Base-by-base conservation (phyloP, 2,329 filamentous ascomycete genomes). In the Bertia moriformis region DNA sequence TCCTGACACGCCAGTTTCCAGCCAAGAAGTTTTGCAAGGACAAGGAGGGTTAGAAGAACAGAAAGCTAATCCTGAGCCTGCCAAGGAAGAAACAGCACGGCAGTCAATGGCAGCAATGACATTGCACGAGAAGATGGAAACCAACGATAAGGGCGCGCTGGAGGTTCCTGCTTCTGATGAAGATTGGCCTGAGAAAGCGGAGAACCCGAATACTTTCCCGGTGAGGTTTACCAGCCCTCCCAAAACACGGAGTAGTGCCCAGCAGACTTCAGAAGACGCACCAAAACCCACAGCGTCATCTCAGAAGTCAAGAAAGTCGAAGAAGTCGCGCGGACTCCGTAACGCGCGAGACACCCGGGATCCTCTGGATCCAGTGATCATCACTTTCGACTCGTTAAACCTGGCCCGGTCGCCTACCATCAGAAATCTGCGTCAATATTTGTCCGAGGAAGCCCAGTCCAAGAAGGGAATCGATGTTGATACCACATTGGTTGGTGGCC, bases 321-420 rank as follows among this genome's bases (percentile, higher is more conserved):
- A 29, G 24, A 29, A 29, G n/a, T 10, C 10, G 24, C 24, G 24
- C 24, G 24, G 24, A 10, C 24, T n/a, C 10, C 10, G 24, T 10
- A 10, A 29, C n/a, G n/a, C n/a, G n/a, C n/a, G n/a, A n/a, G n/a
- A n/a, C n/a, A n/a, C n/a, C n/a, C n/a, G n/a, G n/a, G 32, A 35
- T 13, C 12, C 15, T 10, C 7, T 7, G 15, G 10, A 35, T 7
- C 32, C 32, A 18, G 7, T 15, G 15, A 35, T 35, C 32, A 35
- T 35, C 32, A 35, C 32, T 7, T 35, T 35, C 15, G 32, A 35
- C 32, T 35, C 32, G 10, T 15, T 35, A 15, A 17, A 35, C 32
- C 32, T 35, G 10, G 7, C 32, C 12, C 32, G 32, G 10, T 35
- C 32, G 12, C 15, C 32, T 7, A 35, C 32, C 10, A 35, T 35